Evolutionary conservation across 75 land plant species (phyloP).

Genomic region (Pinus tabuliformis): DNA sequence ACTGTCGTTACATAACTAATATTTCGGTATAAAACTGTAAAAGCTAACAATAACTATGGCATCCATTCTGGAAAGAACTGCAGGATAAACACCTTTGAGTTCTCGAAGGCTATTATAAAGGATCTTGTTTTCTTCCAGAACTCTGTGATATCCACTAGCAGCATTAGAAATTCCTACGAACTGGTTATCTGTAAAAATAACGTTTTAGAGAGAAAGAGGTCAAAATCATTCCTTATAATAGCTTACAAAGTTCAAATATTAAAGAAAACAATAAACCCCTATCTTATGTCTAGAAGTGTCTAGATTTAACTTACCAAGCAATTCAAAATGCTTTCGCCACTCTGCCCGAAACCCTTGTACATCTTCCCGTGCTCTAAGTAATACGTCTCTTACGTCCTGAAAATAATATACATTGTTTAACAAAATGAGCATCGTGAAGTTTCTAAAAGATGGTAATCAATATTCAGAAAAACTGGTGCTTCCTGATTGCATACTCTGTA

Average conservation of each 20-base stretch:
- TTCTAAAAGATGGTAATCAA: too few species aligned
- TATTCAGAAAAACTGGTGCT: too few species aligned
- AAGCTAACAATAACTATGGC: neutral
- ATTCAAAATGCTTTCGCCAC: neutral
- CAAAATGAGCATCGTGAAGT: too few species aligned
- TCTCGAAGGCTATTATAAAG: slow-evolving; percentile 73
- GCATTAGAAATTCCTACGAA: slow-evolving; percentile 43
- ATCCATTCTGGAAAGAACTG: neutral
- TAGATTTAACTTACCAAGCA: neutral
- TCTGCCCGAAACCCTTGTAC: neutral
- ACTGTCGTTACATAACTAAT: too few species aligned
- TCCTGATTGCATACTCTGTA: too few species aligned
- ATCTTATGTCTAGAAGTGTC: slow-evolving; percentile 26
- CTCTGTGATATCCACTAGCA: slow-evolving; percentile 54
- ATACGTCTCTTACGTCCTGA: slow-evolving; percentile 4
- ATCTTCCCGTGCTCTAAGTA: slow-evolving; percentile 4
- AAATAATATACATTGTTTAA: neutral
- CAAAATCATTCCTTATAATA: too few species aligned
- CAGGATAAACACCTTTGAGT: slow-evolving; percentile 50
- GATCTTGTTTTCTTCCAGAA: slow-evolving; percentile 51
- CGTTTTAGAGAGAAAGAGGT: neutral
- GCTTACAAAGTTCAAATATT: neutral
- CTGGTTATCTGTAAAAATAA: slow-evolving; percentile 25
- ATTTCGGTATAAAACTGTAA: too few species aligned
- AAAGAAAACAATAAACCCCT: too few species aligned